phyloP scores from a whole-genome alignment of 768 basidiomycete species.

The Hygrophorus pudorinus region DNA sequence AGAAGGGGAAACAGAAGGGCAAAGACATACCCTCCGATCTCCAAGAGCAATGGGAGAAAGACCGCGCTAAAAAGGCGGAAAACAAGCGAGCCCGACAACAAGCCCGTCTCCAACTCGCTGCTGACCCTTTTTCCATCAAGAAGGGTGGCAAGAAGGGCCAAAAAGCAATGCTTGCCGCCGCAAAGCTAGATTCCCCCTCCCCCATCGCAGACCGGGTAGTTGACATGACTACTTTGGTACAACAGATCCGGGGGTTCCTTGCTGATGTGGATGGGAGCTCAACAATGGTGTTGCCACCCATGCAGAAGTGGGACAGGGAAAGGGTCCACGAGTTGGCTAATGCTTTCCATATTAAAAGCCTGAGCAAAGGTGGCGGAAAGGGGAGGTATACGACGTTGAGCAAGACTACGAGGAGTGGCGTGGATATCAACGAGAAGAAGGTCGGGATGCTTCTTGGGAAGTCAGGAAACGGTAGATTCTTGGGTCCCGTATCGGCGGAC shows the following conservation, averaged over 20 bases:
- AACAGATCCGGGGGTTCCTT: constrained; percentile 64
- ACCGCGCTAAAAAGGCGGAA: constrained; percentile 77
- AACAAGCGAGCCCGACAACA: constrained; percentile 52
- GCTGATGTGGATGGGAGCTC: constrained; percentile 36
- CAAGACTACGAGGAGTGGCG: constrained; percentile 54
- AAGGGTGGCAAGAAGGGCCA: constrained; percentile 61
- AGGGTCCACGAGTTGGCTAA: constrained; percentile 71
- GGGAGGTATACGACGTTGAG: constrained; percentile 66
- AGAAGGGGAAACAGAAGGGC: constrained; percentile 38
- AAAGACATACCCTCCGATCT: constrained; percentile 49
- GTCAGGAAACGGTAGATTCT: constrained; percentile 26
- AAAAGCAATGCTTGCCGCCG: constrained; percentile 54
- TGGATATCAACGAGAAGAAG: constrained; percentile 49
- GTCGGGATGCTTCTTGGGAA: constrained; percentile 35
- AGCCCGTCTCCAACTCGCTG: constrained; percentile 42
- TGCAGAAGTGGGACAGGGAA: constrained; percentile 62
- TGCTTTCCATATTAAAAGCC: constrained; percentile 69
- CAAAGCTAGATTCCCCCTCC: constrained; percentile 33
- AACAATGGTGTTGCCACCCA: constrained; percentile 68
- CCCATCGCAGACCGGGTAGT: constrained; percentile 43
- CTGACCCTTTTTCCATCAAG: constrained; percentile 53
- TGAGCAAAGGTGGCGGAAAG: constrained; percentile 63
- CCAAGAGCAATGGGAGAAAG: constrained; percentile 64
- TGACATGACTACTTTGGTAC: constrained; percentile 58
- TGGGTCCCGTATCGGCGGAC: constrained; percentile 19